Base-by-base conservation (phyloP, 495 filamentous ascomycete species). In the Aspergillus nanangensis region DNA sequence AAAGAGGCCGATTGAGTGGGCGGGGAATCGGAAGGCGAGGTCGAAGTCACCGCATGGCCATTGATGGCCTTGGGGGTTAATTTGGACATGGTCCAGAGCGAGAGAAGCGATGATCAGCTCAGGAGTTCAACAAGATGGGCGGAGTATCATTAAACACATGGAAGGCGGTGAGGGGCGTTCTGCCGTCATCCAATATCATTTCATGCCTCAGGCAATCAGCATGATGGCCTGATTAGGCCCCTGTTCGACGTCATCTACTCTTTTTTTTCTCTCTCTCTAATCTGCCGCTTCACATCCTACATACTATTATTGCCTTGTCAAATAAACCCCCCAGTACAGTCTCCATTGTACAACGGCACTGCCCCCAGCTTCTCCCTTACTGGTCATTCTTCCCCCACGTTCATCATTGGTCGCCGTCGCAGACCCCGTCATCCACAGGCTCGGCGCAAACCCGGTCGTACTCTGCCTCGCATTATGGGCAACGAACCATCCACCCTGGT, bases 401-500 rank as follows among this genome's bases (percentile, higher is more conserved):
- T 48, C 60, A 61, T 25, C 40, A 68, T 71, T 47, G 67, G 65
- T 53, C 68, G 60, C 45, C 57, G 59, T 48, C 56, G 52, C 56
- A 63, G 55, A 63, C 39, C 56, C 25, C 49, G 53, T 46, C 53
- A 63, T 44, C 57, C 52, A 20, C 48, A 53, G 27, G 37, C 51
- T 38, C 45, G 55, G 53, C 56, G 34, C 43, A 47, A 38, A 43
- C 34, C 45, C 39, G 43, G 50, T 45, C 55, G 61, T 24, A 5
- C 25, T 7, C 47, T 38, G 39, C 48, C 47, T 45, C 55, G 55
- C 52, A 65, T 41, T 35, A 90, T 90, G 86, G 86, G 86, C 29
- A 82, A 87, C 61, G 86, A 88, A 57, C 60, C 77, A 33, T 87
- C 83, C 4, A 63, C 63, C 36, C 61, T 76, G 34, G 65, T 92